Evolutionary conservation across 2,329 filamentous ascomycete species (phyloP).

Genomic region (Phaeomoniella chlamydospora): DNA sequence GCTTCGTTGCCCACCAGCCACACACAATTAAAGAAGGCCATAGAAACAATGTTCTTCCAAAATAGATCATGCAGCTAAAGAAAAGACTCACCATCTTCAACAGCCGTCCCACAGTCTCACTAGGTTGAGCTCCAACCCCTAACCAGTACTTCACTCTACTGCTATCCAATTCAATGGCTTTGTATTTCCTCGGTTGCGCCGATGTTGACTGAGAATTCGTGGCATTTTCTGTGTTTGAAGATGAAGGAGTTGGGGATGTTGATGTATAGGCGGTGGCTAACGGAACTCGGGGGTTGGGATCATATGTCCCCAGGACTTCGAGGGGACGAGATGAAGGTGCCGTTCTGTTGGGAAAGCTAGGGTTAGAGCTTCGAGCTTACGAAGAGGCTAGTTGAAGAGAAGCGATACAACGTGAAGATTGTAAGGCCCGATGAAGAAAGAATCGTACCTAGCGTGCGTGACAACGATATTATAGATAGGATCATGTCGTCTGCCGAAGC

Average conservation of each 20-base stretch:
- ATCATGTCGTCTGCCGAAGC: slow-evolving; percentile 76
- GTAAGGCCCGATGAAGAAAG: too few species aligned
- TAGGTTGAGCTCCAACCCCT: slow-evolving; percentile 89
- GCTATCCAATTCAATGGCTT: slow-evolving; percentile 79
- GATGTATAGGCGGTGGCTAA: slow-evolving; percentile 6
- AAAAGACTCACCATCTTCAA: slow-evolving; percentile 60
- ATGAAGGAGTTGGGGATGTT: slow-evolving; percentile 13
- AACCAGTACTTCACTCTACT: slow-evolving; percentile 85
- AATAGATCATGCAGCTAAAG: too few species aligned
- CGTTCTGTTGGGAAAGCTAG: slow-evolving; percentile 38
- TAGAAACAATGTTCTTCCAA: too few species aligned
- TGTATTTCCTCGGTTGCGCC: slow-evolving; percentile 54
- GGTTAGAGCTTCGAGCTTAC: background rate
- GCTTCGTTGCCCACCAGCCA: too few species aligned
- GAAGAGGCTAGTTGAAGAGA: background rate
- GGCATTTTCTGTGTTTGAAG: slow-evolving; percentile 11
- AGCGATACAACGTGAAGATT: too few species aligned
- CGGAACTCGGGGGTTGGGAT: slow-evolving; percentile 42
- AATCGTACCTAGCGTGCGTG: slow-evolving; percentile 65
- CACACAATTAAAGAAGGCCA: too few species aligned
- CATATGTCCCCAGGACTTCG: slow-evolving; percentile 69
- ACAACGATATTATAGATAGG: slow-evolving; percentile 98
- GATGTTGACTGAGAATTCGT: slow-evolving; percentile 31
- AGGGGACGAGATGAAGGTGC: slow-evolving; percentile 78
- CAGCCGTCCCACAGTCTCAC: slow-evolving; percentile 75